Evolutionary conservation across 1,139 yeast species (phyloP).

Genomic region (Saccharomyces hybrid): DNA sequence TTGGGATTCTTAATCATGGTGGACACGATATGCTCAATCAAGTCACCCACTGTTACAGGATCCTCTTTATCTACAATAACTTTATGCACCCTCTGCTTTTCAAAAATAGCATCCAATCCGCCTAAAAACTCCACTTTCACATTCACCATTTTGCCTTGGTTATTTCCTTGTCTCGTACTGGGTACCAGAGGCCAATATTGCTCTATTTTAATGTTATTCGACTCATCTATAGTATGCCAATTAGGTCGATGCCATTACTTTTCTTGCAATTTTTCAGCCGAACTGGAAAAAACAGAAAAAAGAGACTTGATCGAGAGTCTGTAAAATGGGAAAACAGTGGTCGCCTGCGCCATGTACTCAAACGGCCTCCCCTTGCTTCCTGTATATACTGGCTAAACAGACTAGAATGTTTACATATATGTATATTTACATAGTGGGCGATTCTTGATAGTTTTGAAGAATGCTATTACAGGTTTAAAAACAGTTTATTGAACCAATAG

Average conservation of each 20-base stretch:
- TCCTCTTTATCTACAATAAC: conserved; percentile 36
- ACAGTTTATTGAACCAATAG: neutral
- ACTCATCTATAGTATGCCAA: neutral
- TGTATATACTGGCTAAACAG: neutral
- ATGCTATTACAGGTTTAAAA: neutral
- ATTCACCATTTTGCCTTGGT: conserved; percentile 18
- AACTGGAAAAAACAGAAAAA: neutral
- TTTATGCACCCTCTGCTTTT: conserved; percentile 43
- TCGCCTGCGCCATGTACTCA: neutral
- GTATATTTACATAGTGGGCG: neutral
- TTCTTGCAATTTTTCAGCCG: neutral
- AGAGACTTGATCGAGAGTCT: neutral
- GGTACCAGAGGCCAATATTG: neutral
- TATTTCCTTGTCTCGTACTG: neutral
- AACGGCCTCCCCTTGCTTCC: neutral
- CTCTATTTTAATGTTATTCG: neutral
- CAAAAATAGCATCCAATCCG: conserved; percentile 63
- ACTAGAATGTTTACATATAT: neutral
- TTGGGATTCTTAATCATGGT: conserved; percentile 53
- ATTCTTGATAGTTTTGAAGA: neutral
- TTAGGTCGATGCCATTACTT: neutral
- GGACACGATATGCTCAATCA: conserved; percentile 48
- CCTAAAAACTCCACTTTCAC: conserved; percentile 49
- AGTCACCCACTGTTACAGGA: conserved; percentile 44
- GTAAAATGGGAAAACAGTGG: neutral